Percentiles rank a stretch among this genome's conserved stretches.
Evolutionary conservation across 2,329 filamentous ascomycete genomes (phyloP).

Genomic region (Venturia effusa): DNA sequence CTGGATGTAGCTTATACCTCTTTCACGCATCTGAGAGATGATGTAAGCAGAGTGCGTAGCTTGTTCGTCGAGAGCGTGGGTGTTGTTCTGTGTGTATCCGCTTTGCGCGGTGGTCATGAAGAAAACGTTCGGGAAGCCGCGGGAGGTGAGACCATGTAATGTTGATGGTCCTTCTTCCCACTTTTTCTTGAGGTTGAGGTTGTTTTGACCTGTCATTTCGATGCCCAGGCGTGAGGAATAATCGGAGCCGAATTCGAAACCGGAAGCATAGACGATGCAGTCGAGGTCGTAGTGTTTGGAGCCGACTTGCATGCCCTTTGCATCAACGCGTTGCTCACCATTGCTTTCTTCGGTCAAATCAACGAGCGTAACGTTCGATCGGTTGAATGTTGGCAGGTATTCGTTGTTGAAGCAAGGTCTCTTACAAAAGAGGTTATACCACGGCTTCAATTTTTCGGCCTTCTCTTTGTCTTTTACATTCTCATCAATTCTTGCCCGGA

Average conservation of each 20-base stretch:
- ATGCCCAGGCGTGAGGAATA: constrained; percentile 24
- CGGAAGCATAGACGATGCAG: constrained; percentile 31
- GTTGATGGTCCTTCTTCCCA: constrained; percentile 38
- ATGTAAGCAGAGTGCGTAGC: constrained; percentile 7
- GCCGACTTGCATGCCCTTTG: constrained; percentile 32
- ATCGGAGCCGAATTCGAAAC: constrained; percentile 22
- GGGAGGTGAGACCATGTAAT: constrained; percentile 35
- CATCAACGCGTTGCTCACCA: constrained; percentile 35
- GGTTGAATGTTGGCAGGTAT: constrained; percentile 46
- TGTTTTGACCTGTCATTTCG: constrained; percentile 34
- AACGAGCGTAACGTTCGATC: constrained; percentile 43
- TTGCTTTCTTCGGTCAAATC: constrained; percentile 39
- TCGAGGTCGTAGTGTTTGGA: constrained; percentile 35
- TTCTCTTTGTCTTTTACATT: constrained; percentile 42
- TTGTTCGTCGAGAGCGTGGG: constrained; percentile 2
- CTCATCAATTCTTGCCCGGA: constrained; percentile 33
- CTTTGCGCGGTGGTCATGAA: not conserved
- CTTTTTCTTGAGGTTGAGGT: constrained; percentile 34
- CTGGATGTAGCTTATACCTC: not conserved
- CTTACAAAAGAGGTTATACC: constrained; percentile 46
- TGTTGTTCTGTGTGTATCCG: constrained; percentile 5
- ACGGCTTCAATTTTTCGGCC: constrained; percentile 44
- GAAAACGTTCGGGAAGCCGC: constrained; percentile 10
- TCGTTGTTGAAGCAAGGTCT: constrained; percentile 48
- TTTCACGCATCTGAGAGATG: not conserved